Evolutionary conservation across 139 green algal species (phyloP).

Genomic region (Gonium pectorale): DNA sequence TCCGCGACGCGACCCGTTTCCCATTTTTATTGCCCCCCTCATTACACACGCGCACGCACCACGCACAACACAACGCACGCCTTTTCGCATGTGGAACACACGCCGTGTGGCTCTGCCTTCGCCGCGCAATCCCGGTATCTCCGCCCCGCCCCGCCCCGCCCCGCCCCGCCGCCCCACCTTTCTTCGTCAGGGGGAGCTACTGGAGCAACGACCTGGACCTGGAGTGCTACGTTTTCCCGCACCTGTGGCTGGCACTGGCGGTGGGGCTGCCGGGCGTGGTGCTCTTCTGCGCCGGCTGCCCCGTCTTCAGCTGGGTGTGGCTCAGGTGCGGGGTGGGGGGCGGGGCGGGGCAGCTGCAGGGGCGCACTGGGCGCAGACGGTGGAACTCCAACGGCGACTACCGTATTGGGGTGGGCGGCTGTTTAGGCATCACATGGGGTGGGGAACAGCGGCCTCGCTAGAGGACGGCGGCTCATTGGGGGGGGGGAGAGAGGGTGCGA

Average conservation of each 20-base stretch:
- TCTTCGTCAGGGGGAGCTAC: neutral
- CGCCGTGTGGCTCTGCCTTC: neutral
- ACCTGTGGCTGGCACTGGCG: conserved; percentile 28
- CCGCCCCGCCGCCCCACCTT: neutral
- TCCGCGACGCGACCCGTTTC: too few species aligned
- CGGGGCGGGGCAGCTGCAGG: neutral
- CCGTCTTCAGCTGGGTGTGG: conserved; percentile 23
- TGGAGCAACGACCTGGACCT: conserved; percentile 28
- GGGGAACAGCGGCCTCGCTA: too few species aligned
- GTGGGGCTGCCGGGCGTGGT: conserved; percentile 31
- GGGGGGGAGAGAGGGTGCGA: too few species aligned
- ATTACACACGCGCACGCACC: too few species aligned
- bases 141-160: neutral
- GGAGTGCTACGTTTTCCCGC: neutral
- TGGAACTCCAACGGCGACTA: too few species aligned
- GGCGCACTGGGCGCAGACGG: too few species aligned
- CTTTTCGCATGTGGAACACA: neutral
- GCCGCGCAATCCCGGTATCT: too few species aligned
- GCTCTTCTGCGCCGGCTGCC: conserved; percentile 5
- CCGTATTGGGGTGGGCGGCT: too few species aligned
- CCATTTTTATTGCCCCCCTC: too few species aligned
- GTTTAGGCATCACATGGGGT: too few species aligned
- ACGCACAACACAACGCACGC: neutral
- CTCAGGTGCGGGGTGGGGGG: neutral
- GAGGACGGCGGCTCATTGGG: too few species aligned